phyloP scores from a whole-genome alignment of 1,284 basidiomycete genomes.

The Trichosporon ovoides region DNA sequence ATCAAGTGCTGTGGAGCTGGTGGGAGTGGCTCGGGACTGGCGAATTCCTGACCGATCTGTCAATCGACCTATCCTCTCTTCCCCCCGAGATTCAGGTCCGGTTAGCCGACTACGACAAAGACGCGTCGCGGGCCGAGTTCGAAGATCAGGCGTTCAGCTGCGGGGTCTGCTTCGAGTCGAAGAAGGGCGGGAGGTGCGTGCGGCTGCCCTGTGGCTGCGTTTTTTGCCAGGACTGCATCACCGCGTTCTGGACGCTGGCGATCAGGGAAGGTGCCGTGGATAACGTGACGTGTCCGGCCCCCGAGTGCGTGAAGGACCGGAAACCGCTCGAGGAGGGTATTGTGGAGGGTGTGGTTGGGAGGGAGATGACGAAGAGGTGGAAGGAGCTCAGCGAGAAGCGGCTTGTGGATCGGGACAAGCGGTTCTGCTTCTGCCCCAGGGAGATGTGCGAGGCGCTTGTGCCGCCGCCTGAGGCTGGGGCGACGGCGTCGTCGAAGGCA shows the following conservation, averaged over 20 bases:
- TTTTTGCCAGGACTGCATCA: slow-evolving; percentile 43
- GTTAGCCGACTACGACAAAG: slow-evolving; percentile 33
- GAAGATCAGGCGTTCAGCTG: slow-evolving; percentile 39
- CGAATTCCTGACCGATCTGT: slow-evolving; percentile 29
- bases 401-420: slow-evolving; percentile 39
- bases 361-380: slow-evolving; percentile 33
- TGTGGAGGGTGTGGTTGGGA: slow-evolving; percentile 55
- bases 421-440: slow-evolving; percentile 43
- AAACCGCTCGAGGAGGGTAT: slow-evolving; percentile 18
- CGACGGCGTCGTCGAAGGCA: slow-evolving; percentile 1
- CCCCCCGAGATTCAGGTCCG: slow-evolving; percentile 31
- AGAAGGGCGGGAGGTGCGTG: slow-evolving; percentile 41
- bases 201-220: slow-evolving; percentile 43
- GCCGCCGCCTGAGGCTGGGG: slow-evolving; percentile 29
- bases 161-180: slow-evolving; percentile 45
- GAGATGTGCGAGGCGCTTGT: slow-evolving; percentile 45
- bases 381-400: slow-evolving; percentile 35
- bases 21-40: slow-evolving; percentile 42
- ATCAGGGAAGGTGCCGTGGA: slow-evolving; percentile 44
- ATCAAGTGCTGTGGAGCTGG: slow-evolving; percentile 39
- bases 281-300: slow-evolving; percentile 43
- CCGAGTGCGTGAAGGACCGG: slow-evolving; percentile 39
- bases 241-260: slow-evolving; percentile 43
- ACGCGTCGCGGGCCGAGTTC: slow-evolving; percentile 34
- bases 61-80: slow-evolving; percentile 15